Base-by-base conservation (phyloP, 352 stramenopile species). In the Pythium brassicae region DNA sequence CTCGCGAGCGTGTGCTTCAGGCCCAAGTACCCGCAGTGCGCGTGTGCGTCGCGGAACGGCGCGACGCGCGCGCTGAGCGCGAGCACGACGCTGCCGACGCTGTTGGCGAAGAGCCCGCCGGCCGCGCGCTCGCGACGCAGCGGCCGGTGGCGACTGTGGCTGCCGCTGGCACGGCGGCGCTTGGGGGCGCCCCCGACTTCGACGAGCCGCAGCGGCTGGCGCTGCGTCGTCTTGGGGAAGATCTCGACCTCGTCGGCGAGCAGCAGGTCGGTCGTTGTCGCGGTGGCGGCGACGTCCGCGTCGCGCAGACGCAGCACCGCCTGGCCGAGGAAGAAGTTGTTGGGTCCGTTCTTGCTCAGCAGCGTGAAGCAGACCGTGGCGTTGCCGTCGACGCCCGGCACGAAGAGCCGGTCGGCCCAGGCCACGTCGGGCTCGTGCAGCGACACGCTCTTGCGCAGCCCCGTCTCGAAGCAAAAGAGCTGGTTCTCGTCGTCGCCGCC, bases 321-420 rank as follows among this genome's bases (percentile, higher is more conserved):
- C 61, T 90, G 80, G 0, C 77, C 80, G 7, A 90, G 65, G 55
- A 90, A 77, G 57, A 90, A 90, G 34, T 84, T 83, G 57, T 90
- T 90, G 4, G 80, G 80, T 0, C 80, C 80, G 50, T 90, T 90
- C 55, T 88, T 88, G 60, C 75, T 88, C 12, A 88, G 65, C 10
- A 90, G 40, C 4, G 80, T 90, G 58, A 90, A 87, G 52, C 74
- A 83, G 27, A 90, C 71, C 22, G 73, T 86, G 11, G 76, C 68
- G 46, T 86, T 87, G 35, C 80, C 80, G 32, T 90, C 74, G 0
- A 85, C 72, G 14, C 80, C 80, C 0, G 80, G 80, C 9, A 87
- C 69, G 35, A 90, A 86, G 43, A 88, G 74, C 62, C 62, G 61
- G 52, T 90, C 80, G 19, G 66, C 50, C 80, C 77, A 90, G 27